A percentile compares a stretch with the other conserved stretches of the same genome.
Evolutionary conservation across 257 asterid species (phyloP).

Genomic region (Solanum paucissectum): DNA sequence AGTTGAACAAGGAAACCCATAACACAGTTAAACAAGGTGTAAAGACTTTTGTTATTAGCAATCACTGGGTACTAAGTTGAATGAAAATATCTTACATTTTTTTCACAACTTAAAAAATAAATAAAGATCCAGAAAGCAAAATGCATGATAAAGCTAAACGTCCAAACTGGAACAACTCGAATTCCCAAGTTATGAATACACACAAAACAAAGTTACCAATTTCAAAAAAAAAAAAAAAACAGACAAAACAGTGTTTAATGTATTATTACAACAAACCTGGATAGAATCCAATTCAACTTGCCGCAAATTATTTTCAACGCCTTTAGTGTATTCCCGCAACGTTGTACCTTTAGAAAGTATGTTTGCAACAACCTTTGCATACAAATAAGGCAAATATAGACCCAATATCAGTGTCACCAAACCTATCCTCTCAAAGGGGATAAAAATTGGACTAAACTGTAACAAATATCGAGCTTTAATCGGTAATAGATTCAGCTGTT

Average conservation of each 20-base stretch:
- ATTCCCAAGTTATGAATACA: background rate
- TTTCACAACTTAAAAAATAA: background rate
- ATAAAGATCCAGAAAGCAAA: background rate
- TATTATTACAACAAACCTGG: constrained; percentile 41
- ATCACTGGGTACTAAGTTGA: background rate
- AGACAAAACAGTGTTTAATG: background rate
- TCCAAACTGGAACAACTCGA: background rate
- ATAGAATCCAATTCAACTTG: constrained; percentile 84
- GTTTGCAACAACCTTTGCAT: constrained; percentile 71
- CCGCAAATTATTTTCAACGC: constrained; percentile 85
- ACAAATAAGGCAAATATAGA: background rate
- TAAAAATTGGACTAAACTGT: background rate
- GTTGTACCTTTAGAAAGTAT: constrained; percentile 83
- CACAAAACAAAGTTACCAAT: background rate
- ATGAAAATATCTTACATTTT: background rate
- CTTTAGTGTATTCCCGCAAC: constrained; percentile 80
- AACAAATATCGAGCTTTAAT: background rate
- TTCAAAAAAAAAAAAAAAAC: background rate
- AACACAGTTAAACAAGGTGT: background rate
- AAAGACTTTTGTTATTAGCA: background rate
- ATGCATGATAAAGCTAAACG: background rate
- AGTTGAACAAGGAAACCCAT: background rate
- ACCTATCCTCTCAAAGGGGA: background rate
- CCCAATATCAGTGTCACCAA: background rate
- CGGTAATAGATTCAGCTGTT: background rate